phyloP scores from a whole-genome alignment of 1,284 basidiomycete species.

The Trichosporon coremiiforme region DNA sequence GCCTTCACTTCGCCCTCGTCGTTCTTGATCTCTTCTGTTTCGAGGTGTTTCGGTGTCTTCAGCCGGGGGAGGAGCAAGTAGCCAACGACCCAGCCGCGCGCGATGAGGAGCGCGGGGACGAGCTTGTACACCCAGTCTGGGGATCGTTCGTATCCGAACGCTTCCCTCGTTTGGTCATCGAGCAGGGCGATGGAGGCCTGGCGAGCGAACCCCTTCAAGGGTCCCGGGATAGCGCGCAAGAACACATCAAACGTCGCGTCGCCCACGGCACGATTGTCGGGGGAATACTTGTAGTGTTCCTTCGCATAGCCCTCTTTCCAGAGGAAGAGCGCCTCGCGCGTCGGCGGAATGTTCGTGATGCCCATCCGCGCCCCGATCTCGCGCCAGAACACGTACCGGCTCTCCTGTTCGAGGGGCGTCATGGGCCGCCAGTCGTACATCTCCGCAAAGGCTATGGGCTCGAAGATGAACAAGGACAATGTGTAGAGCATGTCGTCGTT shows the following conservation, averaged over 20 bases:
- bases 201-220: not conserved
- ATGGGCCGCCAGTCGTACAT: constrained; percentile 23
- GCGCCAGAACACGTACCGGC: constrained; percentile 28
- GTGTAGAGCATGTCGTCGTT: constrained; percentile 28
- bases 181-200: constrained; percentile 19
- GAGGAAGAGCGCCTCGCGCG: constrained; percentile 19
- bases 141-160: constrained; percentile 18
- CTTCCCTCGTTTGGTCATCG: constrained; percentile 21
- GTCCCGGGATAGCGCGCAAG: constrained; percentile 7
- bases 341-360: constrained; percentile 25
- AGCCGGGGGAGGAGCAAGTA: constrained; percentile 19
- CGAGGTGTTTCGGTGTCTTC: not conserved
- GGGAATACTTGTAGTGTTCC: constrained; percentile 9
- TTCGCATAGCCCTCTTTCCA: constrained; percentile 21
- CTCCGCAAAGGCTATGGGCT: constrained; percentile 17
- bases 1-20: constrained; percentile 14
- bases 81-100: not conserved
- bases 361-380: constrained; percentile 29
- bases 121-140: not conserved
- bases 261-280: constrained; percentile 22
- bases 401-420: constrained; percentile 22
- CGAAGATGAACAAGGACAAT: constrained; percentile 22
- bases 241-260: constrained; percentile 21
- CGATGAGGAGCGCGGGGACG: constrained; percentile 14
- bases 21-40: constrained; percentile 1